Evolutionary conservation across 106 monocot genomes (phyloP).

Genomic region (Triglochin maritima): DNA sequence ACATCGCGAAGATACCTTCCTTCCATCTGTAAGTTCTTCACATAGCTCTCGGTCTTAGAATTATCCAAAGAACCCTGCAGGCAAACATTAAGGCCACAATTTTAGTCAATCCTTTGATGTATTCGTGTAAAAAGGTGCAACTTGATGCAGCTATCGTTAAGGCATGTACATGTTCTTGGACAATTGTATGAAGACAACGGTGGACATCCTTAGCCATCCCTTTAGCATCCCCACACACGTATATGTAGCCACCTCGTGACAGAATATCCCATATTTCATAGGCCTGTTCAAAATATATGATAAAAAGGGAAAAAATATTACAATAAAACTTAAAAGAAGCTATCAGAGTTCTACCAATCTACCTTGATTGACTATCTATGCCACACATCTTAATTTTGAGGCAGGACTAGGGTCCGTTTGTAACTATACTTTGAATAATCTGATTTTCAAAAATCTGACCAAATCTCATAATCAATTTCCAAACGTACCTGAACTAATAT

Average conservation of each 20-base stretch:
- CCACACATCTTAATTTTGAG: no score
- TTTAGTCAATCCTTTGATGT: no score
- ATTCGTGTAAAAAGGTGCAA: no score
- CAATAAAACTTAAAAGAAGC: no score
- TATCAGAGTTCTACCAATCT: no score
- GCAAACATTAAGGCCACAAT: neutral
- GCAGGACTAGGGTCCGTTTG: no score
- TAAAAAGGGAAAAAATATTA: neutral
- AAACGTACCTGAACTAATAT: no score
- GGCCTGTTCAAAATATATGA: constrained; percentile 29
- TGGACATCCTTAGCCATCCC: constrained; percentile 96
- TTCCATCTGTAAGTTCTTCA: constrained; percentile 92
- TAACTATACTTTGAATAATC: no score
- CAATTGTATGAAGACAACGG: constrained; percentile 64
- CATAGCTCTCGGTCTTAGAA: constrained; percentile 72
- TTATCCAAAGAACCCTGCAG: constrained; percentile 69
- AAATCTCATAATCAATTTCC: no score
- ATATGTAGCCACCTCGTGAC: constrained; percentile 56
- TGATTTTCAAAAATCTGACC: no score
- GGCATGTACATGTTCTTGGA: constrained; percentile 47
- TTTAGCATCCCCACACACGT: constrained; percentile 93
- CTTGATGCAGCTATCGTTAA: no score
- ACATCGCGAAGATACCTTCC: constrained; percentile 93
- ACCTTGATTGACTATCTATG: no score
- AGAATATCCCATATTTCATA: constrained; percentile 63